Evolutionary conservation across 2,329 filamentous ascomycete genomes (phyloP).

Genomic region (Emmonsiellopsis sp.): DNA sequence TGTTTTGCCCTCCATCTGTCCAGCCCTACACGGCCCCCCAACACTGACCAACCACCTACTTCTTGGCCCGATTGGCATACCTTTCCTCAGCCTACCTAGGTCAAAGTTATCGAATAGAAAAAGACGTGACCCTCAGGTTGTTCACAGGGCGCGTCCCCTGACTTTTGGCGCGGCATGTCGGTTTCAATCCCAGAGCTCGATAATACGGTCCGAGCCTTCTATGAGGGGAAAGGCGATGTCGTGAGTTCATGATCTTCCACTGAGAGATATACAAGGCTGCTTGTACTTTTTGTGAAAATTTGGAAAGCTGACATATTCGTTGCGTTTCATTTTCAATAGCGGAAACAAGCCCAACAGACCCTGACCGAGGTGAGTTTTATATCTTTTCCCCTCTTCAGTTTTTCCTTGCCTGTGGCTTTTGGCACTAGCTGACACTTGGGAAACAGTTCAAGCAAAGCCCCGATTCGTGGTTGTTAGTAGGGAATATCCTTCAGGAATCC

Average conservation of each 20-base stretch:
- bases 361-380: conserved; percentile 69
- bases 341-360: conserved; percentile 90
- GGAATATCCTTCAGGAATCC: conserved; percentile 90
- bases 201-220: conserved; percentile 91
- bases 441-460: conserved; percentile 95
- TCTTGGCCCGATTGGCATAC: too few relatives aligned
- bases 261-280: background rate
- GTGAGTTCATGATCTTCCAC: conserved; percentile 44
- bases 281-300: background rate
- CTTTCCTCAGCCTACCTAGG: too few relatives aligned
- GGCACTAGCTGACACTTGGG: background rate
- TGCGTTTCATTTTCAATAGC: conserved; percentile 44
- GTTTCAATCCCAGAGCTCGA: conserved; percentile 88
- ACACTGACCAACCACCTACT: too few relatives aligned
- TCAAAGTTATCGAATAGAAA: too few relatives aligned
- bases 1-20: too few relatives aligned
- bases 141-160: conserved; percentile 6
- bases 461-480: conserved; percentile 94
- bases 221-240: conserved; percentile 89
- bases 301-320: conserved; percentile 28
- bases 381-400: background rate
- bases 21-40: too few relatives aligned
- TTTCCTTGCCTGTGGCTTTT: background rate
- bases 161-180: conserved; percentile 43
- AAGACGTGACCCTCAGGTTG: too few relatives aligned